Evolutionary conservation across 2,329 filamentous ascomycete genomes (phyloP).

Genomic region (Colletotrichum lini): DNA sequence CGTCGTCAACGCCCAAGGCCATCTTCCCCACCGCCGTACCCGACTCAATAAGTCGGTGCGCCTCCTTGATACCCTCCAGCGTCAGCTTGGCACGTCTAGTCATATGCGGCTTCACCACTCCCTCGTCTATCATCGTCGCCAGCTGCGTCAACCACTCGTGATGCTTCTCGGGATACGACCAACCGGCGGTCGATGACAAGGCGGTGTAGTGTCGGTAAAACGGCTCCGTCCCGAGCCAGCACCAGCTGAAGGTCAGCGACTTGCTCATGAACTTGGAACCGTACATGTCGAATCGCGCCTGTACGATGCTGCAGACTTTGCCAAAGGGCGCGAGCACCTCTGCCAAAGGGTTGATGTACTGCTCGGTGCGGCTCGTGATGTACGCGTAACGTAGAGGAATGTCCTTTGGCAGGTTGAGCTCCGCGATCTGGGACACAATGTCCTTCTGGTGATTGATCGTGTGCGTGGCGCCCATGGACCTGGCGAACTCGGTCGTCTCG

Average conservation of each 20-base stretch:
- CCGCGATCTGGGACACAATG: background rate
- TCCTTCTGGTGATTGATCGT: background rate
- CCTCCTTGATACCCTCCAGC: slow-evolving; percentile 1
- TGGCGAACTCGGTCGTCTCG: background rate
- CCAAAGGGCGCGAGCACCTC: background rate
- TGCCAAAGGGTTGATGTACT: background rate
- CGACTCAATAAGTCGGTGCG: background rate
- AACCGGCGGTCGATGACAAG: background rate
- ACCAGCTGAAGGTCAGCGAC: slow-evolving; percentile 1
- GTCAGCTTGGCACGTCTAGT: background rate
- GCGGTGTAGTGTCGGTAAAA: background rate
- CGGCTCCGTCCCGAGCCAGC: slow-evolving; percentile 1
- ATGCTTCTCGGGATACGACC: background rate
- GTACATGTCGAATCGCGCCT: slow-evolving; percentile 1
- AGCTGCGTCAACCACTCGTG: background rate
- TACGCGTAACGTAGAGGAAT: background rate
- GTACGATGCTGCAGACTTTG: background rate
- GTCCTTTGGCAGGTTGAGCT: background rate
- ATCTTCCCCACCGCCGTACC: slow-evolving; percentile 1
- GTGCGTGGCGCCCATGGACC: background rate
- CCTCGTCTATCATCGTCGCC: background rate
- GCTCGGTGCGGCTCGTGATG: slow-evolving; percentile 5
- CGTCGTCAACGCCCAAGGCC: background rate
- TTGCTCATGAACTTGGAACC: slow-evolving; percentile 5
- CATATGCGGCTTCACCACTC: background rate